These are phyloP conservation scores for Penicillium brasilianum DNA, from an alignment of 2,329 filamentous ascomycete genomes.

Conservation along the genomic window DNA sequence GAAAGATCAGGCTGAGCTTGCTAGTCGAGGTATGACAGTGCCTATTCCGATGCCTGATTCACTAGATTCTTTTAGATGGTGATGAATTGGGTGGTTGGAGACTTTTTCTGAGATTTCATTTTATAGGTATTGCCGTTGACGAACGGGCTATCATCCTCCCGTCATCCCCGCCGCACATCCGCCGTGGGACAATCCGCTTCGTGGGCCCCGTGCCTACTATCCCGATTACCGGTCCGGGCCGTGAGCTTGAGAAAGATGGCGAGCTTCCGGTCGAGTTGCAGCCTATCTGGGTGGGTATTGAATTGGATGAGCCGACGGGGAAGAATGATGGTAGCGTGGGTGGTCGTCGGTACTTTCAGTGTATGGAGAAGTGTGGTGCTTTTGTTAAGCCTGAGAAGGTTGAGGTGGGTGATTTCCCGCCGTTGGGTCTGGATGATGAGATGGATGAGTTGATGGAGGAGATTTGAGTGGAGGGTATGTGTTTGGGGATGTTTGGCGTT, in stretches of 20 bases:
- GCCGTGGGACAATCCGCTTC: constrained; percentile 51
- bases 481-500: neutral
- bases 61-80: neutral
- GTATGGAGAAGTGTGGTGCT: constrained; percentile 60
- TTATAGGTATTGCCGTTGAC: constrained; percentile 48
- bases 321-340: constrained; percentile 65
- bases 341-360: constrained; percentile 60
- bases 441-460: constrained; percentile 61
- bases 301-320: constrained; percentile 67
- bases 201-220: constrained; percentile 49
- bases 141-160: constrained; percentile 52
- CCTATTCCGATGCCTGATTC: neutral
- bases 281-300: constrained; percentile 62
- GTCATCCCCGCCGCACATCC: constrained; percentile 48
- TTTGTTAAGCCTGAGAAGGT: constrained; percentile 68
- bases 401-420: constrained; percentile 64
- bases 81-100: neutral
- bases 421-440: constrained; percentile 58
- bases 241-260: constrained; percentile 24
- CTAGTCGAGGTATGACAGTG: constrained; percentile 62
- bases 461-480: constrained; percentile 42
- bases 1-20: constrained; percentile 64
- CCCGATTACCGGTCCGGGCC: constrained; percentile 40
- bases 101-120: neutral
- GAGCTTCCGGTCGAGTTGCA: constrained; percentile 29